Conservation (phyloP, 225 moss, liverwort and hornwort genomes). For the Bryoerythrophyllum caledonicum region DNA sequence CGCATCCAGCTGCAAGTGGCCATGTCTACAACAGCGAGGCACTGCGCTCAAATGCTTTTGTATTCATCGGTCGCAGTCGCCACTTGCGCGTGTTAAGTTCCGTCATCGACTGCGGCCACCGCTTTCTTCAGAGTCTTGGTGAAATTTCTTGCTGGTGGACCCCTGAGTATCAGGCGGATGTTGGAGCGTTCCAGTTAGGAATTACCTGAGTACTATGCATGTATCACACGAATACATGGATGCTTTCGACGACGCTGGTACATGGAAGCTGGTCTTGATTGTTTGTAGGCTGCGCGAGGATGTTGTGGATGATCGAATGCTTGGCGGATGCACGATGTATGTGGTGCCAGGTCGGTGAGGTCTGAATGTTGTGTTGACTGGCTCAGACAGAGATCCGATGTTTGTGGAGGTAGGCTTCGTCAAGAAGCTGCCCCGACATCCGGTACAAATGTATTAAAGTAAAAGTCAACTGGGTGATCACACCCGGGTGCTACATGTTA, state of each 20-base stretch:
- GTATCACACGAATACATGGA: too few relatives aligned
- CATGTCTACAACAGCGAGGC: not conserved
- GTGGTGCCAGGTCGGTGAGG: not conserved
- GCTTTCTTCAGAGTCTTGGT: not conserved
- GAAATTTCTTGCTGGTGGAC: not conserved
- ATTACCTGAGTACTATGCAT: not conserved
- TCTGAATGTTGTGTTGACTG: not conserved
- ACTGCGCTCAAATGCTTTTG: too few relatives aligned
- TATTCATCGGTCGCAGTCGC: too few relatives aligned
- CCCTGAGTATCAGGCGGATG: not conserved
- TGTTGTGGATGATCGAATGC: not conserved
- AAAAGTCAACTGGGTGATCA: too few relatives aligned
- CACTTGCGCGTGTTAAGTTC: too few relatives aligned
- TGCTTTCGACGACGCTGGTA: too few relatives aligned
- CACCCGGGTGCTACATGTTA: too few relatives aligned
- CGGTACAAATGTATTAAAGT: too few relatives aligned
- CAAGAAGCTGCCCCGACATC: not conserved
- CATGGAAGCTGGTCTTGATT: too few relatives aligned
- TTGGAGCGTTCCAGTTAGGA: not conserved
- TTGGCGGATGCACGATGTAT: fast-evolving
- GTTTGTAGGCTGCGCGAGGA: too few relatives aligned
- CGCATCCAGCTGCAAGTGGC: not conserved
- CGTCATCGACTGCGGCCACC: not conserved
- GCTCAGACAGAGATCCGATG: not conserved
- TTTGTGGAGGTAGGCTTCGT: not conserved